Percentiles rank a stretch among this genome's conserved stretches.
These are phyloP conservation scores for Rhodocollybia butyracea DNA, from an alignment of 768 basidiomycete genomes.

Conservation along the genomic window DNA sequence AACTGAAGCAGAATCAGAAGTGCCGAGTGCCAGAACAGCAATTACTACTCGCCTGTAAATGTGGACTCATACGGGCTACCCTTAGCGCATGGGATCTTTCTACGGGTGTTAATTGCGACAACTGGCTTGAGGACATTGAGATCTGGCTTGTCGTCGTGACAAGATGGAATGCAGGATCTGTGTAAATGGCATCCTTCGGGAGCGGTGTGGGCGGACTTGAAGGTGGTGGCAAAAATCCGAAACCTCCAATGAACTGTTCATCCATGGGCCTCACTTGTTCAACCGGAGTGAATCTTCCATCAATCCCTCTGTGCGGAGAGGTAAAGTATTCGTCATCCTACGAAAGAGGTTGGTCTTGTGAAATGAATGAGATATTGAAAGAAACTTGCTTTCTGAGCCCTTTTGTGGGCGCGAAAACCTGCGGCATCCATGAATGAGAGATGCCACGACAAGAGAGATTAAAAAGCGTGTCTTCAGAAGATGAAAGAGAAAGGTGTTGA, in stretches of 20 bases:
- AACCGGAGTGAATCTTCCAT: constrained; percentile 51
- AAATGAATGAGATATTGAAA: constrained; percentile 16
- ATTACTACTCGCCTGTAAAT: constrained; percentile 39
- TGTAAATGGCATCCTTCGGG: constrained; percentile 41
- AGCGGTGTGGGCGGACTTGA: constrained; percentile 44
- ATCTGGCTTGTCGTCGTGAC: constrained; percentile 21
- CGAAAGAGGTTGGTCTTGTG: background rate
- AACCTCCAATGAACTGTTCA: constrained; percentile 60
- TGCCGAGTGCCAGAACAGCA: background rate
- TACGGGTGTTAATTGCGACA: constrained; percentile 53
- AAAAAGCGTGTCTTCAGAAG: constrained; percentile 45
- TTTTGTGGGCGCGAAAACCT: constrained; percentile 72
- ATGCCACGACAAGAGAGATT: background rate
- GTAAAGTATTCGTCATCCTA: constrained; percentile 27
- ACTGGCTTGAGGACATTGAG: constrained; percentile 32
- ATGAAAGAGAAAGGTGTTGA: background rate
- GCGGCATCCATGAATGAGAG: constrained; percentile 58
- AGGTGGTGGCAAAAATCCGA: constrained; percentile 37
- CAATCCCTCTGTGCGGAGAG: constrained; percentile 36
- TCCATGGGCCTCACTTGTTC: constrained; percentile 60
- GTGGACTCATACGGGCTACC: constrained; percentile 71
- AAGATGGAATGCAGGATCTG: constrained; percentile 14
- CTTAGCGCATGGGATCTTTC: constrained; percentile 62
- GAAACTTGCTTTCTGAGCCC: constrained; percentile 50
- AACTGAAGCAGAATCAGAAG: constrained; percentile 37